A percentile compares a stretch with the other conserved stretches of the same genome.
phyloP scores from a whole-genome alignment of 2,329 filamentous ascomycete species.

The Botrytis paeoniae region DNA sequence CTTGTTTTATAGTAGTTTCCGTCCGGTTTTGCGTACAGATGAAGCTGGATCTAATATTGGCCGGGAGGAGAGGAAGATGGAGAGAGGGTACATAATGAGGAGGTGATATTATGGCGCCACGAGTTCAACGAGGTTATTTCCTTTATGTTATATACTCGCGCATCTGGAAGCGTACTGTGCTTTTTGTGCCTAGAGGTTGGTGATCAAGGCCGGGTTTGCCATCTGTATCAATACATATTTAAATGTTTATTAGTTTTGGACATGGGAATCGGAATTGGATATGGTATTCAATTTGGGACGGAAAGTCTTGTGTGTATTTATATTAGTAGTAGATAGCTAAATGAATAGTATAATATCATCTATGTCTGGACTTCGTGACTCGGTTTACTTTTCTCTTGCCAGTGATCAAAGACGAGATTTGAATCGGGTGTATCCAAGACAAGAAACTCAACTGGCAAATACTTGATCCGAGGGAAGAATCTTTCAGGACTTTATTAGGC shows the following conservation, averaged over 20 bases:
- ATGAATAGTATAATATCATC: background rate
- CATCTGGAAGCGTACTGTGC: background rate
- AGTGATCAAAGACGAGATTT: no score
- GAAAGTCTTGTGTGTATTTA: background rate
- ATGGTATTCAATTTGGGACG: background rate
- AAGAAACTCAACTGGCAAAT: background rate
- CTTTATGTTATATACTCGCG: constrained; percentile 16
- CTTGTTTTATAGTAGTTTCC: background rate
- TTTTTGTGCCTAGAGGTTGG: background rate
- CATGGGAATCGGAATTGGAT: background rate
- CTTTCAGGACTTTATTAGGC: background rate
- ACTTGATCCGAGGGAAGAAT: background rate
- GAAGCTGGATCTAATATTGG: constrained; percentile 4
- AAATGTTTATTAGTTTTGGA: constrained; percentile 4
- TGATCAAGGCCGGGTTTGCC: background rate
- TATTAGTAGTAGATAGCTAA: background rate
- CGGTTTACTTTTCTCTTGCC: background rate
- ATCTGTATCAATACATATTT: background rate
- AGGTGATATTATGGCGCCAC: constrained; percentile 13
- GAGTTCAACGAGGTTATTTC: constrained; percentile 10
- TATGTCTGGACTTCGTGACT: background rate
- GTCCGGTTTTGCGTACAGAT: background rate
- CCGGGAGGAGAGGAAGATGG: background rate
- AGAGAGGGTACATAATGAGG: constrained; percentile 12
- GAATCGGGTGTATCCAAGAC: no score